Conservation (phyloP, 768 basidiomycete genomes). For the Pleurotus tuber-regium region DNA sequence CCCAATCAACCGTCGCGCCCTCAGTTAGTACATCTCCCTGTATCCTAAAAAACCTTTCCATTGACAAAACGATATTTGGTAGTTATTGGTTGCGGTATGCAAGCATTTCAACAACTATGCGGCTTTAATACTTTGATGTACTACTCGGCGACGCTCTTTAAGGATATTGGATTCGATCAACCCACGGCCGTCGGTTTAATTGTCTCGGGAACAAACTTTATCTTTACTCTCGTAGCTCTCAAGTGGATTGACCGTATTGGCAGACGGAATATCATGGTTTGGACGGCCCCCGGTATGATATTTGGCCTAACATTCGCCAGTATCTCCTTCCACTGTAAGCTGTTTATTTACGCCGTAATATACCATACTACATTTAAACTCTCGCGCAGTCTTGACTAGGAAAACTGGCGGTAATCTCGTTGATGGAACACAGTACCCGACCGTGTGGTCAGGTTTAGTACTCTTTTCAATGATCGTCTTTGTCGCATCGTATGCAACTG, state of each 20-base stretch:
- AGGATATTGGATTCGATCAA: constrained; percentile 78
- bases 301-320: constrained; percentile 61
- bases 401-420: constrained; percentile 60
- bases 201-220: constrained; percentile 74
- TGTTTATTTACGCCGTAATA: too few species aligned
- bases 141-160: constrained; percentile 77
- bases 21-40: constrained; percentile 47
- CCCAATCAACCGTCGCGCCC: constrained; percentile 63
- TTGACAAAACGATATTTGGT: not conserved
- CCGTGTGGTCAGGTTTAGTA: constrained; percentile 63
- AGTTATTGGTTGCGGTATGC: constrained; percentile 80
- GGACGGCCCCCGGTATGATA: constrained; percentile 72
- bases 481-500: constrained; percentile 79
- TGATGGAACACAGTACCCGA: constrained; percentile 56
- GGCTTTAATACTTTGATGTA: constrained; percentile 83
- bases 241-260: constrained; percentile 74
- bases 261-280: constrained; percentile 66
- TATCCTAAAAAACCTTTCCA: not conserved
- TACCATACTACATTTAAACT: too few species aligned
- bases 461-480: constrained; percentile 82
- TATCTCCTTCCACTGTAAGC: constrained; percentile 65
- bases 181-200: constrained; percentile 81
- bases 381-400: constrained; percentile 49
- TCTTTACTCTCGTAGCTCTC: constrained; percentile 75
- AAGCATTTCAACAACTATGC: constrained; percentile 81